These are phyloP conservation scores for Gardenia jasminoides DNA, from an alignment of 257 asterid species.

Conservation along the genomic window DNA sequence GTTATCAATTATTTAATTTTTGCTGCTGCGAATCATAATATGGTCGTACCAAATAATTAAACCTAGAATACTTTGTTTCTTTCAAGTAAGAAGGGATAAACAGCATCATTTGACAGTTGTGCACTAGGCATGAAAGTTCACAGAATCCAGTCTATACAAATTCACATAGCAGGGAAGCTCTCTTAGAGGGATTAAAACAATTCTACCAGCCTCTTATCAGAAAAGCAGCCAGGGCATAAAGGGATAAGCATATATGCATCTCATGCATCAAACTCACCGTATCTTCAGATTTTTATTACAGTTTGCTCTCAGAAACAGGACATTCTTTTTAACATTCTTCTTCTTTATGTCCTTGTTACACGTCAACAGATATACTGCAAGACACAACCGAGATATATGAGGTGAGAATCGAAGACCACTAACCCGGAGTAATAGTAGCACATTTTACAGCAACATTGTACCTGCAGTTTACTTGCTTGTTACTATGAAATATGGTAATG, in stretches of 20 bases:
- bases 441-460: constrained; percentile 91
- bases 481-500: background rate
- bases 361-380: background rate
- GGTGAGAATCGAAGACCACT: constrained; percentile 18
- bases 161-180: background rate
- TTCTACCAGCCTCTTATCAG: background rate
- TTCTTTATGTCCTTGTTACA: no score
- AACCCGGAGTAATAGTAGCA: constrained; percentile 96
- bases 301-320: background rate
- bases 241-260: background rate
- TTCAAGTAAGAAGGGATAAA: background rate
- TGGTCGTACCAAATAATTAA: no score
- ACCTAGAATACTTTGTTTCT: background rate
- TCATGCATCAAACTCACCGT: background rate
- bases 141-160: background rate
- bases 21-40: no score
- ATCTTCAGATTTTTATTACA: background rate
- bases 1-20: background rate
- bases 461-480: constrained; percentile 36
- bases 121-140: background rate
- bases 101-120: no score
- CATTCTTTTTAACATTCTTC: no score
- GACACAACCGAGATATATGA: background rate
- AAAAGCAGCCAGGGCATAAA: background rate
- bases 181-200: background rate